Percentiles rank a stretch among this genome's conserved stretches.
phyloP scores from a whole-genome alignment of 2,329 filamentous ascomycete species.

The Verruconis gallopava region DNA sequence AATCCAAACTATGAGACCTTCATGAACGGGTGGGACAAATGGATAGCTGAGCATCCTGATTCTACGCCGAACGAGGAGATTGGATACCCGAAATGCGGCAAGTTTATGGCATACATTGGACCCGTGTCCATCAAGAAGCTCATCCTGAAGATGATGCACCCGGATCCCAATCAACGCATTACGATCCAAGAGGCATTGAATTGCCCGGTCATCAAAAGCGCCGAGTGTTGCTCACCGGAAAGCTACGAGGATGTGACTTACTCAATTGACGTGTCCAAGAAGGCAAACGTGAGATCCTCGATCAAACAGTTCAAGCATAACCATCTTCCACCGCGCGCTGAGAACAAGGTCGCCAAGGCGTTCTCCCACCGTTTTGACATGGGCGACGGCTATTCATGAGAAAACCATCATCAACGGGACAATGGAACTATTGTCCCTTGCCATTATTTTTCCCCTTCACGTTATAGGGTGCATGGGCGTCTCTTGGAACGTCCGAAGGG shows the following conservation, averaged over 20 bases:
- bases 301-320: slow-evolving; percentile 31
- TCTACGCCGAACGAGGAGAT: slow-evolving; percentile 23
- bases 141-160: slow-evolving; percentile 71
- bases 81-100: slow-evolving; percentile 51
- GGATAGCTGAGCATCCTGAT: slow-evolving; percentile 44
- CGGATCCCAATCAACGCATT: slow-evolving; percentile 57
- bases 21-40: slow-evolving; percentile 54
- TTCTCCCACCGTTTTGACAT: slow-evolving; percentile 27
- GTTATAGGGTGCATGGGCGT: background rate
- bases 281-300: slow-evolving; percentile 20
- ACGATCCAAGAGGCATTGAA: slow-evolving; percentile 55
- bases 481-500: background rate
- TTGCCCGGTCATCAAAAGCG: slow-evolving; percentile 58
- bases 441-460: background rate
- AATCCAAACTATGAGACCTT: slow-evolving; percentile 50
- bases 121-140: slow-evolving; percentile 57
- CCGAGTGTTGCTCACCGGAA: slow-evolving; percentile 70
- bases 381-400: slow-evolving; percentile 19
- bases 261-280: slow-evolving; percentile 45
- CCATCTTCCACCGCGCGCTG: slow-evolving; percentile 30
- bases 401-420: no score
- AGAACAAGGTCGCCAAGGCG: slow-evolving; percentile 23
- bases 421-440: no score
- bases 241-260: slow-evolving; percentile 48
- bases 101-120: slow-evolving; percentile 52